A percentile compares a stretch with the other conserved stretches of the same genome.
Evolutionary conservation across 139 green algal genomes (phyloP).

Genomic region (Coelastrella sp.): DNA sequence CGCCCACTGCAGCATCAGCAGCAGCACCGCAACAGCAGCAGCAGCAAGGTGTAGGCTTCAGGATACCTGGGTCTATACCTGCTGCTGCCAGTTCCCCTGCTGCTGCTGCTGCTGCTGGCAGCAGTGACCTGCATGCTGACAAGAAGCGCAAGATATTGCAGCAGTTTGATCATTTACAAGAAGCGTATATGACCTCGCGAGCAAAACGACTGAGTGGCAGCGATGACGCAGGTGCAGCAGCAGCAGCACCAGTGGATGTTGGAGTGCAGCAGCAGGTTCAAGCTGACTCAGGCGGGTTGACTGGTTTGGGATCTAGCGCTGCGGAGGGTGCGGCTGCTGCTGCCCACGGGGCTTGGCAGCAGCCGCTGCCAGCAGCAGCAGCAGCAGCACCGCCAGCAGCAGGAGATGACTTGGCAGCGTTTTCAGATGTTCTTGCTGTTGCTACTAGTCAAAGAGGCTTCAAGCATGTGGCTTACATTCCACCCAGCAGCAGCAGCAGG

Average conservation of each 20-base stretch:
- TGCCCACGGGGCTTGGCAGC: conserved; percentile 24
- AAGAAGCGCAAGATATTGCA: conserved; percentile 75
- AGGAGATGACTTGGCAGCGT: conserved; percentile 60
- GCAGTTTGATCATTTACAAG: conserved; percentile 83
- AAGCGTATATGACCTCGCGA: conserved; percentile 68
- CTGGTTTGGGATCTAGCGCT: no score
- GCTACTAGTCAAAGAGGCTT: neutral
- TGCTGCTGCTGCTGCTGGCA: conserved; percentile 26
- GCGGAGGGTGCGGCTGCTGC: neutral
- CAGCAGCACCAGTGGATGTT: neutral
- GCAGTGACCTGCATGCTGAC: conserved; percentile 35
- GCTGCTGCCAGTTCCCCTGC: neutral
- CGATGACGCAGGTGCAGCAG: neutral
- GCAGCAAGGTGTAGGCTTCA: neutral
- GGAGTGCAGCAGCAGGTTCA: neutral
- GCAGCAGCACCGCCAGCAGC: neutral
- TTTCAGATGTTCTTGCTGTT: conserved; percentile 62
- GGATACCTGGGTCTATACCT: neutral
- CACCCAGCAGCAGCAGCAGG: neutral
- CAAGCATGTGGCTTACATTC: conserved; percentile 66
- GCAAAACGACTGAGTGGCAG: neutral
- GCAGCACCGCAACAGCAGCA: conserved; percentile 49
- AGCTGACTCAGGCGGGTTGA: neutral
- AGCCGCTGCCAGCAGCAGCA: neutral
- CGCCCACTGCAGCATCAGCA: neutral